phyloP scores from a whole-genome alignment of 192 early-diverging fungal species.

The Coemansia sp. region DNA sequence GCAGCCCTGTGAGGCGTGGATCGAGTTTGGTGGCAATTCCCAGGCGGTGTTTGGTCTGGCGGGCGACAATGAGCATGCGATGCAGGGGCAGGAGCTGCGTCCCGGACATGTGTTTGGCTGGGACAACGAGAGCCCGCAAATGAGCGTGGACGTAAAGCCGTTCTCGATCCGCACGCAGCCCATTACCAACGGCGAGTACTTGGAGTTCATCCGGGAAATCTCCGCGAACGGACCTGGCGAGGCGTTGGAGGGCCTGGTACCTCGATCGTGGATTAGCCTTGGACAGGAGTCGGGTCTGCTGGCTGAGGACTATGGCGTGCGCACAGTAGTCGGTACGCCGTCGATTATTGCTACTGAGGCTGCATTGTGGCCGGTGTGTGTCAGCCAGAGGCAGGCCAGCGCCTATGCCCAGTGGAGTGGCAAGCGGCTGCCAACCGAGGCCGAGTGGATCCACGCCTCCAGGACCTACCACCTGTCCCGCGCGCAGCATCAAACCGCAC shows the following conservation, averaged over 20 bases:
- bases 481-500: conserved; percentile 22
- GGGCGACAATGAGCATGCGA: conserved; percentile 55
- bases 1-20: conserved; percentile 20
- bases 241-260: conserved; percentile 31
- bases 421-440: conserved; percentile 76
- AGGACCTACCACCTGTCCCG: conserved; percentile 24
- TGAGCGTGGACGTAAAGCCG: conserved; percentile 25
- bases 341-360: conserved; percentile 53
- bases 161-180: conserved; percentile 78
- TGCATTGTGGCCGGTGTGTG: conserved; percentile 72
- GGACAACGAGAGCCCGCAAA: conserved; percentile 84
- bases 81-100: conserved; percentile 18
- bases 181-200: conserved; percentile 81
- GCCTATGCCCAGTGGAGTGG: conserved; percentile 67
- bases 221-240: background rate
- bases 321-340: conserved; percentile 70
- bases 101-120: conserved; percentile 71
- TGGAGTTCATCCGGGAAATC: conserved; percentile 50
- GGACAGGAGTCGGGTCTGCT: background rate
- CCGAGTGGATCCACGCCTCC: conserved; percentile 63
- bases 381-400: conserved; percentile 68
- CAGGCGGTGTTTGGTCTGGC: conserved; percentile 66
- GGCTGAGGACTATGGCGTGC: conserved; percentile 52
- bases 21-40: conserved; percentile 17
- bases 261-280: conserved; percentile 61